A percentile compares a stretch with the other conserved stretches of the same genome.
phyloP scores from a whole-genome alignment of 78 protist genomes.

The Dictyostelium purpureum region DNA sequence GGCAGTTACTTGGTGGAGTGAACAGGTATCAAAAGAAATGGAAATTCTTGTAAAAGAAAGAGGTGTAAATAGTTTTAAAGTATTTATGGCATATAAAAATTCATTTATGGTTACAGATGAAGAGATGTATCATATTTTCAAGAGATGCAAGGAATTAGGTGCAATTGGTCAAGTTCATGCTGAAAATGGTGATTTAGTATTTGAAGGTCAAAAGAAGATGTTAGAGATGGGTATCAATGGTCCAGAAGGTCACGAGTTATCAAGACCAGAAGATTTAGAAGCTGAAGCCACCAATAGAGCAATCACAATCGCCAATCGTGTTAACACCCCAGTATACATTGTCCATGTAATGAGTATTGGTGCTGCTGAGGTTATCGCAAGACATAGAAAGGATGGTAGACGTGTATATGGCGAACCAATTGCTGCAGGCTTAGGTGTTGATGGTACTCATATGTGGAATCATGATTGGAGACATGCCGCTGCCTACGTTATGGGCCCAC shows the following conservation, averaged over 20 bases:
- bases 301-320: slow-evolving; percentile 84
- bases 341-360: slow-evolving; percentile 82
- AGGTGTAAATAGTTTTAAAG: slow-evolving; percentile 92
- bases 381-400: slow-evolving; percentile 70
- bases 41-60: slow-evolving; percentile 74
- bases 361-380: slow-evolving; percentile 84
- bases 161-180: slow-evolving; percentile 93
- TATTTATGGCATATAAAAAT: slow-evolving; percentile 93
- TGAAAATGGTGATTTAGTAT: slow-evolving; percentile 93
- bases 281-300: slow-evolving; percentile 91
- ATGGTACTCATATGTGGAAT: slow-evolving; percentile 84
- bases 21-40: slow-evolving; percentile 89
- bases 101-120: slow-evolving; percentile 87
- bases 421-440: slow-evolving; percentile 92
- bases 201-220: slow-evolving; percentile 74
- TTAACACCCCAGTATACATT: slow-evolving; percentile 73
- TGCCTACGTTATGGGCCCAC: slow-evolving; percentile 94
- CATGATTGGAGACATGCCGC: slow-evolving; percentile 92
- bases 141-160: slow-evolving; percentile 87
- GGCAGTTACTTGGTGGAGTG: slow-evolving; percentile 90
- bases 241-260: slow-evolving; percentile 90
- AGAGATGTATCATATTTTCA: slow-evolving; percentile 84
- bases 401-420: slow-evolving; percentile 90
- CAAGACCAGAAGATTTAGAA: slow-evolving; percentile 90
- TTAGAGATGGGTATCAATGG: slow-evolving; percentile 88